Percentiles rank a stretch among this genome's conserved stretches.
These are phyloP conservation scores for Coriaria nepalensis DNA, from an alignment of 306 rosid species.

Conservation along the genomic window DNA sequence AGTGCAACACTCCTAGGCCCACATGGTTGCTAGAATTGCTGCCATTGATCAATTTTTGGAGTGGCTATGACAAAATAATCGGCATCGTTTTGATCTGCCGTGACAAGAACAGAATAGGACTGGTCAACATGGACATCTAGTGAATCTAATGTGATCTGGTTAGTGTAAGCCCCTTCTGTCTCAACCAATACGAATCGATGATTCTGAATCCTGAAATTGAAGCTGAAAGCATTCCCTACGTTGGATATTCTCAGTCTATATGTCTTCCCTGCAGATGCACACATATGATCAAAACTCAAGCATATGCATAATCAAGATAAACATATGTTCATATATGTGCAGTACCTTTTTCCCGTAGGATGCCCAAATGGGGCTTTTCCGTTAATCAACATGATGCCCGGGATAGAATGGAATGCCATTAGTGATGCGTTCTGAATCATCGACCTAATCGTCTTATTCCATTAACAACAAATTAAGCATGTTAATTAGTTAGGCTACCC, in stretches of 20 bases:
- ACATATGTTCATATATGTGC: neutral
- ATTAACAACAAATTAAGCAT: neutral
- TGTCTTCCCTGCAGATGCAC: constrained; percentile 39
- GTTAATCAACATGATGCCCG: constrained; percentile 51
- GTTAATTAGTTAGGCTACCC: too few species aligned
- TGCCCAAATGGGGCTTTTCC: constrained; percentile 46
- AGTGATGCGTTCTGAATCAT: constrained; percentile 4
- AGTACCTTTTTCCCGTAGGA: constrained; percentile 38
- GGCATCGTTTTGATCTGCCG: constrained; percentile 45
- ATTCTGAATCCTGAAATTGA: constrained; percentile 68
- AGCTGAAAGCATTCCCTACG: constrained; percentile 59
- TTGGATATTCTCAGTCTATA: constrained; percentile 77
- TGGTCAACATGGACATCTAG: constrained; percentile 87
- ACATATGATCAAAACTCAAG: constrained; percentile 8
- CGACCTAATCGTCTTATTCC: constrained; percentile 30
- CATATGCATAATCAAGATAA: neutral
- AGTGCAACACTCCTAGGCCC: constrained; percentile 49
- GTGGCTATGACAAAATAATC: constrained; percentile 66
- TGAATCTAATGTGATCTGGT: constrained; percentile 45
- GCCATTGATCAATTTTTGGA: constrained; percentile 37
- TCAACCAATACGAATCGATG: constrained; percentile 59
- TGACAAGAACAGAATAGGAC: constrained; percentile 73
- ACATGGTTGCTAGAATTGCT: constrained; percentile 17
- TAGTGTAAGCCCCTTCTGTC: constrained; percentile 78
- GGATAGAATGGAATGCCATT: constrained; percentile 13